Conservation (phyloP, 495 filamentous ascomycete genomes). For the Ascodesmis nigricans region DNA sequence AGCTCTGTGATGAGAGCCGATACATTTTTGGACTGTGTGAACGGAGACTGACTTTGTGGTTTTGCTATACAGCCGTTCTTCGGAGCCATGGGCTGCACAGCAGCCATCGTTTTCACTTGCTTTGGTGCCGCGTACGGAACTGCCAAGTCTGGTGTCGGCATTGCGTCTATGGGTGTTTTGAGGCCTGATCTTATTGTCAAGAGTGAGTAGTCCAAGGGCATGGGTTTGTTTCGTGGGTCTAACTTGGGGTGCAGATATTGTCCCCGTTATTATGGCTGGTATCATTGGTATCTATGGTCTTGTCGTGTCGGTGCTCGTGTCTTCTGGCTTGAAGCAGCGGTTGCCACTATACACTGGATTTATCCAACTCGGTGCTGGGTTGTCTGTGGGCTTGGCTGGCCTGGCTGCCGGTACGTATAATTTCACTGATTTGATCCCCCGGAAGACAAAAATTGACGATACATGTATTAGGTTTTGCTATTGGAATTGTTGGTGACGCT, state of each 20-base stretch:
- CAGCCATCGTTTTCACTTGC: constrained; percentile 97
- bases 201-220: constrained; percentile 48
- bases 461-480: constrained; percentile 46
- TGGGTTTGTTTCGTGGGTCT: neutral
- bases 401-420: constrained; percentile 63
- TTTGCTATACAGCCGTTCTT: constrained; percentile 59
- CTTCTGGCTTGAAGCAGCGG: constrained; percentile 65
- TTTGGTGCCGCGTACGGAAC: constrained; percentile 97
- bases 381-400: constrained; percentile 89
- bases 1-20: constrained; percentile 2
- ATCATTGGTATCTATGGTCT: constrained; percentile 99
- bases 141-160: constrained; percentile 97
- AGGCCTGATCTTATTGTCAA: constrained; percentile 96
- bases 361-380: constrained; percentile 92
- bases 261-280: constrained; percentile 99
- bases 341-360: constrained; percentile 80
- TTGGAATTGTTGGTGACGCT: constrained; percentile 97
- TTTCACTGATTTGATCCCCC: neutral
- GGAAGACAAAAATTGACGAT: too few species aligned
- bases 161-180: constrained; percentile 93
- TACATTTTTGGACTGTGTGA: constrained; percentile 7
- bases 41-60: constrained; percentile 23
- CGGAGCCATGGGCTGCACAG: constrained; percentile 96
- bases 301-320: constrained; percentile 95
- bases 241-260: constrained; percentile 66